Evolutionary conservation across 768 basidiomycete species (phyloP), one percentile per base, ranked within the genome.

Genomic region (Suillus decipiens): DNA sequence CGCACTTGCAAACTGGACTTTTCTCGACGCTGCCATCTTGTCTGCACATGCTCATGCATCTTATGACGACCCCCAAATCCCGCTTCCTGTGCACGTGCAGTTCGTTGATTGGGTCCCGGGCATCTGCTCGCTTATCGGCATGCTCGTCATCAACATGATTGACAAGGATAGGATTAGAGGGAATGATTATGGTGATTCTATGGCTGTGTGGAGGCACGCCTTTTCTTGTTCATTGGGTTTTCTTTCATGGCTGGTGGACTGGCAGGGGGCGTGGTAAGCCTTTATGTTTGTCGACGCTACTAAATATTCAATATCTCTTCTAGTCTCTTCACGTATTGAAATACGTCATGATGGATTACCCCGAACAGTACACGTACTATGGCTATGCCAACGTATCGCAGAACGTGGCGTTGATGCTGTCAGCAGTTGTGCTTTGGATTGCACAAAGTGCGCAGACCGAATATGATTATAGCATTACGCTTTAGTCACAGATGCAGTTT

Each of bases 91-190:
- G 19, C 94, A 94, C 70, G 92, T 99, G 74, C 80, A 84, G 15
- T 97, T 98, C 74, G 88, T 94, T 61, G 96, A 99, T 80, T 99
- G 97, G 96, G 80, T 97, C 19, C 95, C 96, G 0, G 96, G 96
- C 39, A 87, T 99, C 68, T 95, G 90, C 76, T 94, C 93, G 8
- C 84, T 96, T 36, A 77, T 99, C 15, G 97, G 96, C 28, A 95
- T 96, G 82, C 77, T 98, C 66, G 82, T 97, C 76, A 87, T 96
- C 77, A 96, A 95, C 76, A 75, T 97, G 61, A 95, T 99, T 69
- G 95, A 28, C 28, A 98, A 98, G 80, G 90, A 93, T 68, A 83
- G 92, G 36, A 82, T 98, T 58, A 80, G 84, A 15, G 89, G 89
- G 0, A 89, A 93, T 11, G 92, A 89, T 62, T 92, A 89, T 70